Percentiles rank a stretch among this genome's conserved stretches.
These are phyloP conservation scores for Penicillium mononematosum DNA, from an alignment of 495 filamentous ascomycete species.

Conservation along the genomic window DNA sequence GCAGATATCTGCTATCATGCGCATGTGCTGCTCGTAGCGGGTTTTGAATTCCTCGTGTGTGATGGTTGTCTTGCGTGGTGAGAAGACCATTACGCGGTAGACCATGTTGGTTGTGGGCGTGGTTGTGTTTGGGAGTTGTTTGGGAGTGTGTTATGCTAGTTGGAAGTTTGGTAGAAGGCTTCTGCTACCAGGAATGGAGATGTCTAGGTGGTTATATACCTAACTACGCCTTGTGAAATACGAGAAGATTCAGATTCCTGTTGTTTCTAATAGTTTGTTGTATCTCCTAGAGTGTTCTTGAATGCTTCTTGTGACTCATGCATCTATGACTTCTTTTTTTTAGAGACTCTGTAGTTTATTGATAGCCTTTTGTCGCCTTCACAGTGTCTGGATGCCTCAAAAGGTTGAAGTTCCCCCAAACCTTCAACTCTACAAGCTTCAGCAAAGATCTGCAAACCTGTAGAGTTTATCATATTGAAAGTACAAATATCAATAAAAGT, in stretches of 20 bases:
- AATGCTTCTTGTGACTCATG: not conserved
- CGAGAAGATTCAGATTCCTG: not conserved
- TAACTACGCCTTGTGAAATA: too few relatives aligned
- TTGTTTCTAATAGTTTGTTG: not conserved
- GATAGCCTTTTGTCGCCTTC: too few relatives aligned
- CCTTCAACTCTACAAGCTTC: too few relatives aligned
- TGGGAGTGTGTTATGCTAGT: not conserved
- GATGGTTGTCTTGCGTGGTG: not conserved
- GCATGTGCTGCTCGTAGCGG: slow-evolving; percentile 1
- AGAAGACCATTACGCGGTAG: not conserved
- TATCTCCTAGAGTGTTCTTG: not conserved
- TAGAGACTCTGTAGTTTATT: too few relatives aligned
- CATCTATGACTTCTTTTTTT: too few relatives aligned
- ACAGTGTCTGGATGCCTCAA: too few relatives aligned
- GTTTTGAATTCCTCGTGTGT: slow-evolving; percentile 1
- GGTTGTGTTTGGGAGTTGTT: not conserved
- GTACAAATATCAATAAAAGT: too few relatives aligned
- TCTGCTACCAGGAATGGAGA: not conserved
- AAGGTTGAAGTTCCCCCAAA: too few relatives aligned
- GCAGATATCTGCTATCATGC: not conserved
- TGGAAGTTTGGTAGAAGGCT: not conserved
- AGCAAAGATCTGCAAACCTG: too few relatives aligned
- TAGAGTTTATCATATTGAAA: too few relatives aligned
- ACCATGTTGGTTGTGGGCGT: not conserved
- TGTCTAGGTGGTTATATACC: not conserved